Conservation (phyloP, 2,329 filamentous ascomycete genomes). For the Metarhizium guizhouense region DNA sequence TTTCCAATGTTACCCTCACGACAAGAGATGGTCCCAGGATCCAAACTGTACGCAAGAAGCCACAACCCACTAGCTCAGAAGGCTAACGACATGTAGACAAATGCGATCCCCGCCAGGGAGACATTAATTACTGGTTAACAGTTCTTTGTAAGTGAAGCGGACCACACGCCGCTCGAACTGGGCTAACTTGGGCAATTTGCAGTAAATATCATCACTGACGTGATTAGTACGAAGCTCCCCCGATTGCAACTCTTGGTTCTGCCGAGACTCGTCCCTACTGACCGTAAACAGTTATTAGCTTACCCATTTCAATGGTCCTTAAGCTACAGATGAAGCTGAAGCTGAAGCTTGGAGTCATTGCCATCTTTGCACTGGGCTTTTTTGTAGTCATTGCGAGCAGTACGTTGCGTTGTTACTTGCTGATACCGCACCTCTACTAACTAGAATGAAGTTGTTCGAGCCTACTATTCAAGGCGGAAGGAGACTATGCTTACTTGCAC, state of each 20-base stretch:
- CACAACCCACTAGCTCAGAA: not conserved
- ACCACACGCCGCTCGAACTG: not conserved
- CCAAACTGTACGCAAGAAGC: slow-evolving; percentile 11
- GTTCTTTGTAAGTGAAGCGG: not conserved
- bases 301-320: slow-evolving; percentile 26
- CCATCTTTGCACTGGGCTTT: slow-evolving; percentile 22
- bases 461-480: slow-evolving; percentile 23
- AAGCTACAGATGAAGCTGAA: slow-evolving; percentile 23
- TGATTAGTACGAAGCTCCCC: not conserved
- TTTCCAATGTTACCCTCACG: slow-evolving; percentile 27
- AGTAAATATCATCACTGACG: not conserved
- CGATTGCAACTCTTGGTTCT: not conserved
- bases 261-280: not conserved
- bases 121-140: not conserved
- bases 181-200: not conserved
- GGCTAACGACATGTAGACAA: not conserved
- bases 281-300: slow-evolving; percentile 16
- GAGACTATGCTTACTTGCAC: slow-evolving; percentile 29
- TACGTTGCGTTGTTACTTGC: slow-evolving; percentile 1
- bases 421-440: not conserved
- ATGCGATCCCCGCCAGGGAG: not conserved
- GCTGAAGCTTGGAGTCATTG: slow-evolving; percentile 22
- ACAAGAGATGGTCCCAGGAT: slow-evolving; percentile 21
- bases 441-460: slow-evolving; percentile 18
- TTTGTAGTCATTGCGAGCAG: slow-evolving; percentile 22